Evolutionary conservation across 1,284 basidiomycete genomes (phyloP).

Genomic region (Apiotrichum veenhuisii): DNA sequence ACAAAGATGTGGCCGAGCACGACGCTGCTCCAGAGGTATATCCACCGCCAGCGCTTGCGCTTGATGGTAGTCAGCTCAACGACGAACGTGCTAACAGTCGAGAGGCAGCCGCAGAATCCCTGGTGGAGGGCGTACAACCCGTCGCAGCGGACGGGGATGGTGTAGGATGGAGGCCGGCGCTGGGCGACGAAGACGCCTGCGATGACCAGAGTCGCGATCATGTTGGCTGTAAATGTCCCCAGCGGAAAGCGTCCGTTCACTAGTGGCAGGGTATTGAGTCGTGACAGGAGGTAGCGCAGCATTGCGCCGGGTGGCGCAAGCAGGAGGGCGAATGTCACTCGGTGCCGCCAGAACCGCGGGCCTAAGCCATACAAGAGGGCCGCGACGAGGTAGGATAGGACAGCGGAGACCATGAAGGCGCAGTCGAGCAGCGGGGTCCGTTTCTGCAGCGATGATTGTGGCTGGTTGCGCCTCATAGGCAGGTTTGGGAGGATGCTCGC

Average conservation of each 20-base stretch:
- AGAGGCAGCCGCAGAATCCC: constrained; percentile 93
- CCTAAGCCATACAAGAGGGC: constrained; percentile 74
- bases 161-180: constrained; percentile 50
- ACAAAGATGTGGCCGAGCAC: constrained; percentile 66
- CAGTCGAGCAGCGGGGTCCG: constrained; percentile 35
- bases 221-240: constrained; percentile 84
- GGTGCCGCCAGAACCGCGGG: constrained; percentile 65
- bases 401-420: constrained; percentile 40
- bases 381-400: constrained; percentile 52
- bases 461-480: constrained; percentile 61
- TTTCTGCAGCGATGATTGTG: background rate
- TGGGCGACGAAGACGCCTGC: constrained; percentile 69
- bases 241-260: constrained; percentile 62
- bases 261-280: constrained; percentile 62
- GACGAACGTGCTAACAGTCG: constrained; percentile 89
- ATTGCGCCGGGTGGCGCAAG: constrained; percentile 87
- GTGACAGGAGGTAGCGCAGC: constrained; percentile 73
- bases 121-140: constrained; percentile 75
- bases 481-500: constrained; percentile 53
- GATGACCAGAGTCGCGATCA: constrained; percentile 72
- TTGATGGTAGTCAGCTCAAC: constrained; percentile 68
- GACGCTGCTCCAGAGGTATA: constrained; percentile 70
- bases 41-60: constrained; percentile 51
- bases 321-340: constrained; percentile 80
- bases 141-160: constrained; percentile 57